Percentiles rank a stretch among this genome's conserved stretches.
Evolutionary conservation across 768 basidiomycete species (phyloP).

Genomic region (Lactifluus subvellereus): DNA sequence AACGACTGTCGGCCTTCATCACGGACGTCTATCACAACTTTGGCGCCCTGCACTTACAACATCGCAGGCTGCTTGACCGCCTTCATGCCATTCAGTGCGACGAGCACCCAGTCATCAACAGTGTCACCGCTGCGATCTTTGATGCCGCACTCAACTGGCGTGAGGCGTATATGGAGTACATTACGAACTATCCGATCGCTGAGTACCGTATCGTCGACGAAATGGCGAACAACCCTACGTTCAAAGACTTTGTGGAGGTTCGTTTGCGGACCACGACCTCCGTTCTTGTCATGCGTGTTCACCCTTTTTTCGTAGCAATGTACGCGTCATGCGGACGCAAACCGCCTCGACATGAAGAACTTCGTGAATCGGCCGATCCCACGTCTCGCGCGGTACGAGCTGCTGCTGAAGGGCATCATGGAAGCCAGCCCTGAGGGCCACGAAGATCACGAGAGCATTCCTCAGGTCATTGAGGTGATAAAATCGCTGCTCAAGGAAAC

Average conservation of each 20-base stretch:
- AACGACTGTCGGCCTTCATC: slow-evolving; percentile 71
- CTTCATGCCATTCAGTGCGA: slow-evolving; percentile 86
- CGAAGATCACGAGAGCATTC: slow-evolving; percentile 77
- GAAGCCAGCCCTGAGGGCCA: slow-evolving; percentile 69
- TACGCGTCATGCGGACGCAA: slow-evolving; percentile 64
- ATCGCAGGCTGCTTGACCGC: slow-evolving; percentile 67
- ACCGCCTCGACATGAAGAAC: slow-evolving; percentile 84
- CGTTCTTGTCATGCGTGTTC: background rate
- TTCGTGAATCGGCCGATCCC: slow-evolving; percentile 93
- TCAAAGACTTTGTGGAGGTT: slow-evolving; percentile 80
- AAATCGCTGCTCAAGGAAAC: slow-evolving; percentile 80
- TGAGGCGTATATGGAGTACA: slow-evolving; percentile 88
- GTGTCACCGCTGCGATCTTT: slow-evolving; percentile 77
- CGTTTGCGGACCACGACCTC: slow-evolving; percentile 25
- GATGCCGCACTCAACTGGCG: slow-evolving; percentile 91
- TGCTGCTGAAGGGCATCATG: slow-evolving; percentile 74
- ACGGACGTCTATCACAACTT: slow-evolving; percentile 88
- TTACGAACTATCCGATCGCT: slow-evolving; percentile 90
- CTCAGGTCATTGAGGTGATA: slow-evolving; percentile 83
- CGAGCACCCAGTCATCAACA: slow-evolving; percentile 72
- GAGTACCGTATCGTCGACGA: slow-evolving; percentile 85
- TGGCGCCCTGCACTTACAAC: slow-evolving; percentile 66
- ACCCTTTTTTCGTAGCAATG: slow-evolving; percentile 34
- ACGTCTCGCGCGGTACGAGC: slow-evolving; percentile 80
- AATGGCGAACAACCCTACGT: slow-evolving; percentile 71